Percentiles rank a stretch among this genome's conserved stretches.
Evolutionary conservation across 2,329 filamentous ascomycete genomes (phyloP).

Genomic region (Meredithiella fracta): DNA sequence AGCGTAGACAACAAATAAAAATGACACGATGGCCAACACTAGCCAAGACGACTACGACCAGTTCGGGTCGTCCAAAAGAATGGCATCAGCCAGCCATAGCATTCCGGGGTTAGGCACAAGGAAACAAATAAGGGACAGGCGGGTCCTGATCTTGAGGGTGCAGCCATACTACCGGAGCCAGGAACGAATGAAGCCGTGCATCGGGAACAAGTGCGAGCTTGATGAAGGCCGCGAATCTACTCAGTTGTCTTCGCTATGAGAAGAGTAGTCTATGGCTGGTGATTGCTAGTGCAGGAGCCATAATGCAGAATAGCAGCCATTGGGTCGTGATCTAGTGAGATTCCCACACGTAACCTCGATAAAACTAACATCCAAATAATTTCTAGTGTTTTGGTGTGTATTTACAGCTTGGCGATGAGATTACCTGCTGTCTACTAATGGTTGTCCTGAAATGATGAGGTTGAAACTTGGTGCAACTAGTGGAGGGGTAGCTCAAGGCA

Average conservation of each 20-base stretch:
- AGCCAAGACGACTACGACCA: too few relatives aligned
- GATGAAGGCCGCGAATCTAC: too few relatives aligned
- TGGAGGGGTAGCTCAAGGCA: background rate
- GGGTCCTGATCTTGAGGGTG: background rate
- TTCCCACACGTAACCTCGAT: too few relatives aligned
- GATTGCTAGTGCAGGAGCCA: too few relatives aligned
- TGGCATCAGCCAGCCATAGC: background rate
- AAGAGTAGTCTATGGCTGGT: too few relatives aligned
- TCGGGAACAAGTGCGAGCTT: background rate
- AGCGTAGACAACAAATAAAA: slow-evolving; percentile 5
- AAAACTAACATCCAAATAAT: too few relatives aligned
- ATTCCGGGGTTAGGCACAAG: background rate
- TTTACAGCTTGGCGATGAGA: too few relatives aligned
- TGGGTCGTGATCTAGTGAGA: too few relatives aligned
- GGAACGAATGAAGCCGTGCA: background rate
- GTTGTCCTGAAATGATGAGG: background rate
- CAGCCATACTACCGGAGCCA: background rate
- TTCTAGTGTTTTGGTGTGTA: too few relatives aligned
- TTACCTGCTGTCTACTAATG: background rate
- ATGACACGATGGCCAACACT: slow-evolving; percentile 10
- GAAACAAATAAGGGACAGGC: background rate
- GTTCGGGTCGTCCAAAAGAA: too few relatives aligned
- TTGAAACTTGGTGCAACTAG: background rate
- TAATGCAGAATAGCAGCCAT: too few relatives aligned
- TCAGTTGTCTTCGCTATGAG: too few relatives aligned